Base-by-base conservation (phyloP, 2,329 filamentous ascomycete species). In the Mollisia scopiformis region DNA sequence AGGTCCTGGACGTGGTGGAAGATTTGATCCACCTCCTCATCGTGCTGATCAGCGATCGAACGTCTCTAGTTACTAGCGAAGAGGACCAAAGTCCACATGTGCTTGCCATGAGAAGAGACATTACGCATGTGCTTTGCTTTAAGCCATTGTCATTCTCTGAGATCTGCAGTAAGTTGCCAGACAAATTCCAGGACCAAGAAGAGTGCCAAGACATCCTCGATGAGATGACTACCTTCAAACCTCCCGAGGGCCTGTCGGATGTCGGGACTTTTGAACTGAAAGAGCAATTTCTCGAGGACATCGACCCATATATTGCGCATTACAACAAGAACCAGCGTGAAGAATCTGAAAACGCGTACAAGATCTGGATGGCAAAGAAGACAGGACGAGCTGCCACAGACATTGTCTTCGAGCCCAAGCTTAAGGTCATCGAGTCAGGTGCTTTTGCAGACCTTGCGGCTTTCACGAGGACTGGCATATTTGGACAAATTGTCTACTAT, bases 261-360 rank as follows among this genome's bases (percentile, higher is more conserved):
- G 91, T 93, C 16, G 95, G 96, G 59, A 96, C 92, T 0, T 99
- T 99, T 71, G 93, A 97, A 75, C 80, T 99, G 55, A 95, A 93
- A 72, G 87, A 90, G 4, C 86, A 96, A 62, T 95, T 89, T 69
- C 84, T 97, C 39, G 90, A 94, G 68, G 85, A 96, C 50, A 87
- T 99, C 54, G 96, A 99, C 73, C 95, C 96, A 0, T 99, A 97
- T 74, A 95, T 93, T 71, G 91, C 93, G 6, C 93, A 98, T 72
- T 99, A 97, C 75, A 96, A 88, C 71, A 96, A 97, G 73, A 99
- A 99, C 71, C 94, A 98, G 75, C 87, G 95, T 54, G 95, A 99
- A 72, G 95, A 99, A 74, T 92, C 94, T 0, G 95, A 99, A 75
- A 88, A 86, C 67, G 90, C 93, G 2, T 97, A 95, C 78, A 92